Evolutionary conservation across 2,329 filamentous ascomycete species (phyloP), one percentile per base, ranked within the genome.

Genomic region (Chaetomiaceae sp.): DNA sequence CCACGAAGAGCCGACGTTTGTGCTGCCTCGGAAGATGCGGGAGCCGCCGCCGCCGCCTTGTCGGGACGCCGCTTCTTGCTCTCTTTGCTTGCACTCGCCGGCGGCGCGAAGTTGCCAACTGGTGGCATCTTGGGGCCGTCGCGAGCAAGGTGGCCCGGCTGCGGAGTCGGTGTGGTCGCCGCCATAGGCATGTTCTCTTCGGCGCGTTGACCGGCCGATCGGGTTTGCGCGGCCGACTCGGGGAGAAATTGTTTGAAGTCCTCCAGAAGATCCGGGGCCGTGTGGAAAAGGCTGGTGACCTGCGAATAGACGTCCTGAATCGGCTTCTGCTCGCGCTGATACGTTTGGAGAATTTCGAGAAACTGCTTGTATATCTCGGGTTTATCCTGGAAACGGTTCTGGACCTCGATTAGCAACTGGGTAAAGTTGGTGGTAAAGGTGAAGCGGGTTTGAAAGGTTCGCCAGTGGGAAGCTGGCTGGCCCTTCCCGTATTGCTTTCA

Each of bases 291-390:
- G 26, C 85, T 86, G 0, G 94, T 98, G 19, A 98, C 93, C 66
- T 98, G 93, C 1, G 88, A 86, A 65, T 98, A 98, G 3, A 98
- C 93, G 66, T 98, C 93, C 64, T 96, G 90, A 30, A 98, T 98
- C 0, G 93, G 94, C 63, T 97, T 97, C 43, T 93, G 95, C 65
- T 98, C 93, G 47, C 93, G 81, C 66, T 98, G 93, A 60, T 98
- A 98, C 2, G 93, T 98, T 67, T 98, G 93, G 37, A 98, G 72
- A 39, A 98, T 98, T 65, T 98, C 93, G 24, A 98, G 76, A 62
- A 98, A 98, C 62, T 98, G 91, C 66, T 98, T 98, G 72, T 98
- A 98, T 52, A 98, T 97, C 64, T 98, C 93, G 6, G 93, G 93
- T 55, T 95, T 90, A 60, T 90, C 84, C 58, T 95, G 85, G 68